Percentiles rank a stretch among this genome's conserved stretches.
Conservation (phyloP, 2,329 filamentous ascomycete species). For the Beauveria varroae region DNA sequence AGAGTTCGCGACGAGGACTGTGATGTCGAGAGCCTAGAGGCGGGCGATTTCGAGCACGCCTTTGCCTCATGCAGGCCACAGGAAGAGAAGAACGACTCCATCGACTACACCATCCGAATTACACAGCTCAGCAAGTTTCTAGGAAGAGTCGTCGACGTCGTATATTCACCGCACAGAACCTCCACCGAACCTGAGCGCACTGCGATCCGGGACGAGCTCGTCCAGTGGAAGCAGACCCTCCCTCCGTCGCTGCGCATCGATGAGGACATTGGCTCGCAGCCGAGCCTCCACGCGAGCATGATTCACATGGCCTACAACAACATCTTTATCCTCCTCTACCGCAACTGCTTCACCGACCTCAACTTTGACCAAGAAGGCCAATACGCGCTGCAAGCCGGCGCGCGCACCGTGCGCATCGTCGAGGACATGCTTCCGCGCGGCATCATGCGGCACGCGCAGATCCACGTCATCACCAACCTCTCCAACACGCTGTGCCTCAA, state of each 20-base stretch:
- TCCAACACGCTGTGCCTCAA: conserved; percentile 42
- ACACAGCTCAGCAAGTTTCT: conserved; percentile 20
- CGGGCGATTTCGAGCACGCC: conserved; percentile 14
- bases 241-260: conserved; percentile 17
- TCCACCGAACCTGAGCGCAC: conserved; percentile 23
- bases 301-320: conserved; percentile 40
- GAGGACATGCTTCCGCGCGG: conserved; percentile 39
- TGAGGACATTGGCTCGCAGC: conserved; percentile 19
- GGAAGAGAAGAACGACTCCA: conserved; percentile 19
- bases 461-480: conserved; percentile 40
- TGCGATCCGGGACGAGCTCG: conserved; percentile 27
- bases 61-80: conserved; percentile 19
- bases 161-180: conserved; percentile 11
- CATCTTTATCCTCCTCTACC: conserved; percentile 36
- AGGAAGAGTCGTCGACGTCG: conserved; percentile 15
- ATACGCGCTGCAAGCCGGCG: conserved; percentile 36
- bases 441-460: conserved; percentile 32
- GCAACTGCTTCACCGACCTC: conserved; percentile 31
- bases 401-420: conserved; percentile 36
- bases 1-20: conserved; percentile 42
- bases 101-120: conserved; percentile 25
- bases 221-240: conserved; percentile 31
- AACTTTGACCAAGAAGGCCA: conserved; percentile 27
- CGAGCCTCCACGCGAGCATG: conserved; percentile 30
- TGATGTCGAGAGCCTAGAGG: conserved; percentile 28